phyloP scores from a whole-genome alignment of 2,329 filamentous ascomycete genomes.

The Laburnicola sp. region DNA sequence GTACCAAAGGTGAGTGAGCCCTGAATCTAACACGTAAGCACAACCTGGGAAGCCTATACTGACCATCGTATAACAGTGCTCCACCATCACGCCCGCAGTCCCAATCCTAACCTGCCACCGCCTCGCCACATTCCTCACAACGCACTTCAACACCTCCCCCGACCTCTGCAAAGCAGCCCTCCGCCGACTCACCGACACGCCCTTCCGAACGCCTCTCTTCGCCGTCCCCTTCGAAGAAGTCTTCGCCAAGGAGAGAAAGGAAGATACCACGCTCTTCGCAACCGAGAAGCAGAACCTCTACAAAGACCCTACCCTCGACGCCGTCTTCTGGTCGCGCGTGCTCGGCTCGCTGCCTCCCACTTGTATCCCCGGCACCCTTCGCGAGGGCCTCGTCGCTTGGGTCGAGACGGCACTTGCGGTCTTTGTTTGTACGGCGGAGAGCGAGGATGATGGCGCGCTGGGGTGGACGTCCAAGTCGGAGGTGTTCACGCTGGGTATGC shows the following conservation, averaged over 20 bases:
- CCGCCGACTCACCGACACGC: slow-evolving; percentile 44
- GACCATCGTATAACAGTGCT: too few relatives aligned
- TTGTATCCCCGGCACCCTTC: slow-evolving; percentile 28
- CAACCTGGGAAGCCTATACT: too few relatives aligned
- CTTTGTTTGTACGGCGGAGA: slow-evolving; percentile 43
- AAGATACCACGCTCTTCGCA: slow-evolving; percentile 74
- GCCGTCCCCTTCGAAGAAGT: slow-evolving; percentile 14
- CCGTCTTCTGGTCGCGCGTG: slow-evolving; percentile 65
- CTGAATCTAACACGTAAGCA: too few relatives aligned
- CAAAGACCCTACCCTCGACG: slow-evolving; percentile 77
- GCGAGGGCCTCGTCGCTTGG: slow-evolving; percentile 49
- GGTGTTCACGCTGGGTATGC: slow-evolving; percentile 64
- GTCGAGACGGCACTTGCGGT: slow-evolving; percentile 53
- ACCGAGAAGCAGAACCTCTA: slow-evolving; percentile 96
- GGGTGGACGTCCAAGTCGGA: slow-evolving; percentile 72
- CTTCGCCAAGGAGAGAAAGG: slow-evolving; percentile 42
- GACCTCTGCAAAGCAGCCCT: slow-evolving; percentile 44
- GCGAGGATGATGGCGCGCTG: slow-evolving; percentile 64
- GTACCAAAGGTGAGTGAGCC: too few relatives aligned
- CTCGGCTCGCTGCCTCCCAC: slow-evolving; percentile 44
- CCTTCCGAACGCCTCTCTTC: slow-evolving; percentile 1
- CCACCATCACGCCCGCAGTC: slow-evolving; percentile 43
- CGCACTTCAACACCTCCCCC: slow-evolving; percentile 38
- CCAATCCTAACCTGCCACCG: slow-evolving; percentile 54
- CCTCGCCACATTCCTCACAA: slow-evolving; percentile 40